Conservation (phyloP, 768 basidiomycete genomes). For the Lactifluus rugatus region DNA sequence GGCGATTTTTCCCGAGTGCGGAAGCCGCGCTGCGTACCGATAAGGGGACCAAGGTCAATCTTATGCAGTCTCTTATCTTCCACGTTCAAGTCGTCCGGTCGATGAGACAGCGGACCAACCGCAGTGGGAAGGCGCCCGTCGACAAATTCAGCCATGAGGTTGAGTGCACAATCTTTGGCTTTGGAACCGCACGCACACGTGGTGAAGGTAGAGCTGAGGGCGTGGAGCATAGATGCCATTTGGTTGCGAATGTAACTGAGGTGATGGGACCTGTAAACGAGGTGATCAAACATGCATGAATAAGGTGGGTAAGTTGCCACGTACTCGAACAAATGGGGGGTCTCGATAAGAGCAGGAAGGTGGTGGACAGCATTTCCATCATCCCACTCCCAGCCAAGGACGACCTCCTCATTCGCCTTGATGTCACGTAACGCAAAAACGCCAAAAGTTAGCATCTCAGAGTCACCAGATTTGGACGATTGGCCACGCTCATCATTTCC, state of each 20-base stretch:
- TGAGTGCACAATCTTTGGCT: constrained; percentile 52
- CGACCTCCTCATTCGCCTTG: constrained; percentile 72
- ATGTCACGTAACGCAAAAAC: constrained; percentile 74
- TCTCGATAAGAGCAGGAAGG: constrained; percentile 56
- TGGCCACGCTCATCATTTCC: constrained; percentile 19
- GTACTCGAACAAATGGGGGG: constrained; percentile 49
- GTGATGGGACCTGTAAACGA: constrained; percentile 34
- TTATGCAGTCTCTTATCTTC: constrained; percentile 10
- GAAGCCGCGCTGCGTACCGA: constrained; percentile 53
- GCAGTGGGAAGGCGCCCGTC: constrained; percentile 29
- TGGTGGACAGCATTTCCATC: constrained; percentile 79
- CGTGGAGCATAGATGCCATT: constrained; percentile 60
- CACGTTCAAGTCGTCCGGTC: constrained; percentile 12
- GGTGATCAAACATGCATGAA: background rate
- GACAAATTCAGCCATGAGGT: constrained; percentile 58
- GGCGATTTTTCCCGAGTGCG: constrained; percentile 48
- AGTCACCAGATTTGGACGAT: constrained; percentile 19
- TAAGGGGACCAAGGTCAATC: constrained; percentile 52
- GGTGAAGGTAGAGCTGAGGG: constrained; percentile 59
- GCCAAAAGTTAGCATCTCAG: constrained; percentile 52
- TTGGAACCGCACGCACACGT: constrained; percentile 64
- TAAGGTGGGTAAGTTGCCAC: constrained; percentile 22
- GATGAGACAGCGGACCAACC: constrained; percentile 23
- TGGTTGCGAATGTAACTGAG: constrained; percentile 49
- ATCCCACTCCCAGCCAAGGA: constrained; percentile 96